Base-by-base conservation (phyloP, 2,329 filamentous ascomycete species). In the Trichoderma hamatum region DNA sequence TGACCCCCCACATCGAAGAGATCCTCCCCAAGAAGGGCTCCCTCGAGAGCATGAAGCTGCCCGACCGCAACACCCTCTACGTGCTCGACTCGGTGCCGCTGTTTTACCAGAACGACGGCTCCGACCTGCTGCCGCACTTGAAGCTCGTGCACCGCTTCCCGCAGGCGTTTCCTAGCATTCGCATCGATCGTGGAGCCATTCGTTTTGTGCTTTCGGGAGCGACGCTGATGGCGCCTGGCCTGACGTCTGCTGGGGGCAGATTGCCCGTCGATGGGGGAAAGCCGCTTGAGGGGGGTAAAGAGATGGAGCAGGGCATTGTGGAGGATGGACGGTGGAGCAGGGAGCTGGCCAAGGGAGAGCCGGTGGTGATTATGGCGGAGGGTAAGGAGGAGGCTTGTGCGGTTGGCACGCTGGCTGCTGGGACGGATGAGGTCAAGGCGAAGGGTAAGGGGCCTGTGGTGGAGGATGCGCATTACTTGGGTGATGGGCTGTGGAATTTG, bases 391-490 rank as follows among this genome's bases (percentile, higher is more conserved):
- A 95, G 82, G 93, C 94, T 6, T 97, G 94, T 80, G 88, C 97
- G 68, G 91, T 99, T 0, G 96, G 96, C 0, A 84, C 92, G 72
- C 78, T 99, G 78, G 93, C 93, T 75, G 89, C 91, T 76, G 91
- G 94, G 3, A 97, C 96, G 0, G 90, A 90, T 80, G 94, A 97
- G 81, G 94, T 97, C 79, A 97, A 96, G 87, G 90, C 89, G 73
- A 95, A 95, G 83, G 94, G 93, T 73, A 98, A 98, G 83, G 96
- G 96, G 0, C 92, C 94, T 6, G 96, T 94, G 19, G 92, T 98
- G 73, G 95, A 98, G 83, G 91, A 94, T 71, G 93, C 93, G 36
- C 96, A 99, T 85, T 98, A 91, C 82, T 79, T 98, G 66, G 96
- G 96, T 0, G 96, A 99, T 84, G 96, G 95, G 21, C 82, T 99